Conservation (phyloP, 2,329 filamentous ascomycete species). For the Pseudogymnoascus sp. region DNA sequence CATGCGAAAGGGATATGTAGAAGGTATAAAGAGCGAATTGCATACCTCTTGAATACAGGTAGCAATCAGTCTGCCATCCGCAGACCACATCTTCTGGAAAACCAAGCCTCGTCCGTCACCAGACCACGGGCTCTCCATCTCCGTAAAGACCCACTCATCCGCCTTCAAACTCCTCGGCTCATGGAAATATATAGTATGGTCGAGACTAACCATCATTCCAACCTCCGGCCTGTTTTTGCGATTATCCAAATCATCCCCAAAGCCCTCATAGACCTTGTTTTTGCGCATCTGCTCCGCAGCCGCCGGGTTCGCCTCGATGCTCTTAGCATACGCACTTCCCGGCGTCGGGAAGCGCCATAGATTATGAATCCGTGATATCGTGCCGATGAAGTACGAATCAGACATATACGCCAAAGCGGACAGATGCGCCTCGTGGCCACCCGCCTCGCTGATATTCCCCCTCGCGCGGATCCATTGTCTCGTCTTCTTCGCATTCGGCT, state of each 20-base stretch:
- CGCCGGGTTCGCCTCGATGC: slow-evolving; percentile 25
- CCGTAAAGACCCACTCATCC: slow-evolving; percentile 70
- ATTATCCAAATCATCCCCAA: slow-evolving; percentile 40
- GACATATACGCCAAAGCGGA: slow-evolving; percentile 87
- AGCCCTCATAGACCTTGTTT: slow-evolving; percentile 26
- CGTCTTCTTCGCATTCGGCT: slow-evolving; percentile 58
- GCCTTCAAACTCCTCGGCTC: slow-evolving; percentile 49
- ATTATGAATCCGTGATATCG: slow-evolving; percentile 69
- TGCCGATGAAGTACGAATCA: slow-evolving; percentile 89
- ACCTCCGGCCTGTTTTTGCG: slow-evolving; percentile 47
- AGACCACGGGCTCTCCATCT: slow-evolving; percentile 74
- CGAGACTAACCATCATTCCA: slow-evolving; percentile 79
- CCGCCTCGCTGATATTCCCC: slow-evolving; percentile 62
- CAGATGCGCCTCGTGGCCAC: slow-evolving; percentile 72
- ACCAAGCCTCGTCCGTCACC: slow-evolving; percentile 71
- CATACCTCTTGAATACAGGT: slow-evolving; percentile 69
- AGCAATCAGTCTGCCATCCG: slow-evolving; percentile 63
- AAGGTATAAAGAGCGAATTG: slow-evolving; percentile 6
- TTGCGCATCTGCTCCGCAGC: slow-evolving; percentile 42
- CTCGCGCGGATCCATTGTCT: slow-evolving; percentile 67
- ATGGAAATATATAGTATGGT: slow-evolving; percentile 65
- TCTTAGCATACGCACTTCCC: slow-evolving; percentile 14
- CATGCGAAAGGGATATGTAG: neutral
- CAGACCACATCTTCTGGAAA: slow-evolving; percentile 62
- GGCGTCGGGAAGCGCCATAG: slow-evolving; percentile 63